Evolutionary conservation across 495 filamentous ascomycete species (phyloP), one percentile per base, ranked within the genome.

Genomic region (Cercophora newfieldiana): DNA sequence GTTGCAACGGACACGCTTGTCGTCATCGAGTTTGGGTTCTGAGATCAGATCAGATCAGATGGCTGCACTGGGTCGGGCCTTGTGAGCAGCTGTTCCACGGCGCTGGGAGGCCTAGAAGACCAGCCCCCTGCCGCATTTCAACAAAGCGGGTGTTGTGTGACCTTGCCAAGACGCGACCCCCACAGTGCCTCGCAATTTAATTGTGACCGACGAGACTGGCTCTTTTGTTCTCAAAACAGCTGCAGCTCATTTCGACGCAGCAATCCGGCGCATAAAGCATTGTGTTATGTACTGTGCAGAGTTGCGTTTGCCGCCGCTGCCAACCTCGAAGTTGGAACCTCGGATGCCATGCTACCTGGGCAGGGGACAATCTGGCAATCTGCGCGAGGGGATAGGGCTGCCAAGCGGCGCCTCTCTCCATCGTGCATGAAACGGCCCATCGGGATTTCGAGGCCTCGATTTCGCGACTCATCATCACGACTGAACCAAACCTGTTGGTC

Each of bases 381-480:
- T 44, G 37, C 37, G 37, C 12, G 37, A 44, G 37, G n/a, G n/a
- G 37, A 44, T 53, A 53, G n/a, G 50, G 50, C 50, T 53, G 50
- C 50, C 50, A 53, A 53, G 50, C 50, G 19, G 24, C 25, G 50
- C 50, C 21, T 26, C 50, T 24, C 12, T 19, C 50, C 21, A 53
- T 53, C 21, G 24, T 53, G 50, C 50, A 26, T 53, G 50, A 53
- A n/a, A 53, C 6, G 21, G 24, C 7, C n/a, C 21, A 22, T 44
- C 37, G 37, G 18, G 37, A 44, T 44, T 44, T 44, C 37, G 37
- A 44, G 30, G 30, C 30, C 30, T 33, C 5, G 30, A 33, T 33
- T 33, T 12, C 5, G 10, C 12, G 18, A 44, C 37, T 44, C 37
- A 2, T 14, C 18, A 16, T 44, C 37, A 14, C 18, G n/a, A n/a